Evolutionary conservation across 257 asterid species (phyloP).

Genomic region (Solanum clarkiae): DNA sequence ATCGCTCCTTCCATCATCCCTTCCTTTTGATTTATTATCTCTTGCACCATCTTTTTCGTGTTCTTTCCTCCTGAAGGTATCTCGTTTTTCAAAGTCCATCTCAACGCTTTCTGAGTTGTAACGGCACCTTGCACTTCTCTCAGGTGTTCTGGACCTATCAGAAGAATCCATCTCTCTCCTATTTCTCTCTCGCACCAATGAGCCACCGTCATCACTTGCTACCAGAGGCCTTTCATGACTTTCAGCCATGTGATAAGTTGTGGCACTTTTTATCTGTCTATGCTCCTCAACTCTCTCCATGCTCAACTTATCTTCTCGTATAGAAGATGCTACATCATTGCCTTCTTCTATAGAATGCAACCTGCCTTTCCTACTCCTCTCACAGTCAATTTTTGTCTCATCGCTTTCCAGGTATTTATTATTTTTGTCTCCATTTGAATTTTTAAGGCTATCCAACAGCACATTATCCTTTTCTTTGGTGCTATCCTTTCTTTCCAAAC

Average conservation of each 20-base stretch:
- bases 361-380: conserved; percentile 48
- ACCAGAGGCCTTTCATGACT: conserved; percentile 31
- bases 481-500: conserved; percentile 41
- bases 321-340: conserved; percentile 14
- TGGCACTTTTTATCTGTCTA: conserved; percentile 25
- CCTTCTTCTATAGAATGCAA: conserved; percentile 48
- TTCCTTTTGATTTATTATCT: conserved; percentile 69
- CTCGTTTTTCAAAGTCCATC: conserved; percentile 49
- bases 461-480: conserved; percentile 48
- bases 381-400: conserved; percentile 43
- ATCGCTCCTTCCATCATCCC: conserved; percentile 78
- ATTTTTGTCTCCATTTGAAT: conserved; percentile 34
- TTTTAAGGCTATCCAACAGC: conserved; percentile 31
- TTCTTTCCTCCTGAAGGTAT: conserved; percentile 55
- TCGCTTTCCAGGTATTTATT: conserved; percentile 35
- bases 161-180: conserved; percentile 48
- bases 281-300: conserved; percentile 50
- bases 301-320: conserved; percentile 25
- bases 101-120: conserved; percentile 48
- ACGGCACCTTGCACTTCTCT: conserved; percentile 56
- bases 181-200: conserved; percentile 44
- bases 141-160: conserved; percentile 47
- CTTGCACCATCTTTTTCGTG: conserved; percentile 56
- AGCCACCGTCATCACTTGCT: conserved; percentile 41
- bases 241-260: conserved; percentile 29